Base-by-base conservation (phyloP, 495 filamentous ascomycete species). In the Thermothielavioides terrestris region DNA sequence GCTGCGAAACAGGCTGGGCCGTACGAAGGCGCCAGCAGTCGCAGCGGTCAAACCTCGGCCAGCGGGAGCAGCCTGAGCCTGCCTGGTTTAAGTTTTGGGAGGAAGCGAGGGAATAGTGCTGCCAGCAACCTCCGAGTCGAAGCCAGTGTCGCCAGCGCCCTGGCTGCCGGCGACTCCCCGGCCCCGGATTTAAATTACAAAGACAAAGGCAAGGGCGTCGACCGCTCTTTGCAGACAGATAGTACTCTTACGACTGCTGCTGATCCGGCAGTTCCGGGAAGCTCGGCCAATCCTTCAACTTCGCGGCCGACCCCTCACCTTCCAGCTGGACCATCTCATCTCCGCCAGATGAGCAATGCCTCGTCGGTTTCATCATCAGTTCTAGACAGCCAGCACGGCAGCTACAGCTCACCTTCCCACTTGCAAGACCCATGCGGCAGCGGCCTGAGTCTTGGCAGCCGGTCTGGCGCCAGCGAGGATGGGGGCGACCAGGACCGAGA, bases 181-280 rank as follows among this genome's bases (percentile, higher is more conserved):
- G 58, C 55, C 48, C 7, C 52, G n/a, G 58, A 66, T 34, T 15
- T 42, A 6, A 52, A 27, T 36, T 7, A 62, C 23, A 65, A 68
- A 27, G 76, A 80, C 37, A 96, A 96, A 65, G 90, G 91, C 2
- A 97, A 97, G 61, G 83, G 71, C 7, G 78, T 89, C 20, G 89
- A 89, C 45, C 82, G 88, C 5, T 27, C 56, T 15, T 6, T 36
- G 23, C 25, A 54, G 45, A 46, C 49, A 32, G 49, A 62, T 53
- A 27, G 56, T 42, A 6, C 45, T 46, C 34, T 48, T 18, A 30
- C 31, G 9, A 22, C 30, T 15, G n/a, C 27, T 42, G 10, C 26
- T 20, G 67, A 64, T 50, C 58, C 62, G 4, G 36, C 41, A 21
- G 15, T 12, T 6, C 3, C 45, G 6, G 26, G 21, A 4, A 14